Conservation (phyloP, 2,329 filamentous ascomycete genomes). For the Paramyrothecium sp. region DNA sequence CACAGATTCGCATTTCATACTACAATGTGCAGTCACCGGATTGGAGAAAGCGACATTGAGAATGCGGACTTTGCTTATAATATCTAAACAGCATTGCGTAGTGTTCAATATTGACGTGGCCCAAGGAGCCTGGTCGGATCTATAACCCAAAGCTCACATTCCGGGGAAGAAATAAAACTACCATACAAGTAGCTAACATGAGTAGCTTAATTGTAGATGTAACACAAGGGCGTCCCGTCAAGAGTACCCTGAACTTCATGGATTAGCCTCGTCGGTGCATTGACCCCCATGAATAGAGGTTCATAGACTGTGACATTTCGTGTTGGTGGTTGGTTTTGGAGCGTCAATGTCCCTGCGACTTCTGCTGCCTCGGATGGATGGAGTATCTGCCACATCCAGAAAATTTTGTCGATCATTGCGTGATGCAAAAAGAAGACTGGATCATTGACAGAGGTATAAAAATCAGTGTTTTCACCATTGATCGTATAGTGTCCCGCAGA, state of each 20-base stretch:
- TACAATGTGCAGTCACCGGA: no score
- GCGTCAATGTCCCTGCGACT: background rate
- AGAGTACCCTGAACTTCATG: background rate
- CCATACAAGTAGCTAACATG: no score
- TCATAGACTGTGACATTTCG: background rate
- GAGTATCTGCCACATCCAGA: background rate
- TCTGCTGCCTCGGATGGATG: background rate
- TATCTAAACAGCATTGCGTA: no score
- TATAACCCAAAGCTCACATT: no score
- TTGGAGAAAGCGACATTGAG: no score
- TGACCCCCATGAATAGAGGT: background rate
- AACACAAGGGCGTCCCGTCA: background rate
- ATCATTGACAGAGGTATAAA: background rate
- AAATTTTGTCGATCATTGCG: background rate
- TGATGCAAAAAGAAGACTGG: background rate
- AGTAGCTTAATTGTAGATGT: slow-evolving; percentile 7
- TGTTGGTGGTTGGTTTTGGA: background rate
- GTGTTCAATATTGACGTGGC: no score
- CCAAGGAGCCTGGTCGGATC: no score
- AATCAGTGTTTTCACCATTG: background rate
- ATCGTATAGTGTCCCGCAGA: background rate
- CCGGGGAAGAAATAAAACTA: no score
- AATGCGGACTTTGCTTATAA: no score
- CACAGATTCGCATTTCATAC: no score
- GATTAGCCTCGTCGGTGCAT: background rate